Evolutionary conservation across 225 moss, liverwort and hornwort species (phyloP), one percentile per base, ranked within the genome.

Genomic region (Physcomitrium patens): DNA sequence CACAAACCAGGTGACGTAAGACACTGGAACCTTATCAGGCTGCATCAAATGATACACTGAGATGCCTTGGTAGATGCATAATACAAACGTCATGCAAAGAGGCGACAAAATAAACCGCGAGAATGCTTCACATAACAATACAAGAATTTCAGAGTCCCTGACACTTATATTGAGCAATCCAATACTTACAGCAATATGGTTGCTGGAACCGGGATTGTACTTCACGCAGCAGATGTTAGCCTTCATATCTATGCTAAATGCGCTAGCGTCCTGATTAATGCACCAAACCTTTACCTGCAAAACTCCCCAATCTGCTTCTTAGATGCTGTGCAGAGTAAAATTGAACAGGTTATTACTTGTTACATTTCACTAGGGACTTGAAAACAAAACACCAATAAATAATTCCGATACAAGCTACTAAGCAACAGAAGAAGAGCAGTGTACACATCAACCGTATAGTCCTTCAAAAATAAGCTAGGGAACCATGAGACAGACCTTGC

Each of bases 151-250:
- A 48, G 50, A 73, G 23, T 12, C 10, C 19, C 63, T 26, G 47
- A 16, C 68, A 68, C 15, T 68, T 18, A 49, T 72, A 26, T 10
- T 7, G 12, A 52, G 24, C 24, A 54, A 55, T 10, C 45, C 67
- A 47, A 55, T 54, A 75, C 81, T 93, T 79, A 90, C 93, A 59
- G 93, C 93, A 49, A 93, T 80, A 64, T 82, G 83, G 76, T 79
- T 77, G 78, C 90, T 89, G n/a, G 86, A 90, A 60, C 80, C 87
- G 53, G 93, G 95, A 52, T 96, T 96, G 86, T 80, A 96, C 76
- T 96, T 93, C 76, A 93, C 93, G 64, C 95, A 90, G 70, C 95
- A 93, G n/a, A 96, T 90, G 70, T 90, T 91, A 28, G 87, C 93
- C 78, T 89, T 90, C 81, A 87, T 89, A 47, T 93, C 91, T 52